A percentile compares a stretch with the other conserved stretches of the same genome.
phyloP scores from a whole-genome alignment of 805 yeast genomes.

The Hermanozyma aechmeae region DNA sequence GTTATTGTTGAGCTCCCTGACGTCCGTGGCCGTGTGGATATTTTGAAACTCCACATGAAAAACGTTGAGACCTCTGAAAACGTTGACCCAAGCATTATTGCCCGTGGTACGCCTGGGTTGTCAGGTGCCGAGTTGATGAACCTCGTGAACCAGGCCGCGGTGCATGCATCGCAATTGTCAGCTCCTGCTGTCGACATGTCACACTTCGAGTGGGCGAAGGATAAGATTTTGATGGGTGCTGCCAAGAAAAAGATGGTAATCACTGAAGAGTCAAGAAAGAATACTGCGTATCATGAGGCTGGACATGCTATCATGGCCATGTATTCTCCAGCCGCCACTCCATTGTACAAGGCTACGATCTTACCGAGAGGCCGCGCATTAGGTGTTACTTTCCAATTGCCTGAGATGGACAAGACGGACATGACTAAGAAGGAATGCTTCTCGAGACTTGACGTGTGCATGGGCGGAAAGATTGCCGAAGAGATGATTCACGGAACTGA shows the following conservation, averaged over 20 bases:
- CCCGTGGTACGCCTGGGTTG: conserved; percentile 96
- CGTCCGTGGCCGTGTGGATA: conserved; percentile 93
- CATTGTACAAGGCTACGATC: conserved; percentile 93
- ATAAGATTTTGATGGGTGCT: conserved; percentile 95
- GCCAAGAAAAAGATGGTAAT: conserved; percentile 96
- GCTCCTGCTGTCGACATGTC: conserved; percentile 85
- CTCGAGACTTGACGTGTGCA: conserved; percentile 90
- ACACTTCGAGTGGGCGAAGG: conserved; percentile 99
- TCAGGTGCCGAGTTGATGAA: conserved; percentile 98
- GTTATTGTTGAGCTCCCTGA: conserved; percentile 95
- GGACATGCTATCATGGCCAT: conserved; percentile 98
- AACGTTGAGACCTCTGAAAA: conserved; percentile 78
- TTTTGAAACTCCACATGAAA: conserved; percentile 82
- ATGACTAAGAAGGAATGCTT: conserved; percentile 82
- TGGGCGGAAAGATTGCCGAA: conserved; percentile 99
- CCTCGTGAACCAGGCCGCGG: conserved; percentile 96
- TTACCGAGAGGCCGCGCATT: conserved; percentile 94
- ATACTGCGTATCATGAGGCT: conserved; percentile 98
- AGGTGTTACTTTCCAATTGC: conserved; percentile 94
- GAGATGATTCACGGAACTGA: conserved; percentile 86
- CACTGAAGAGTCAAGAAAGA: conserved; percentile 87
- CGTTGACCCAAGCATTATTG: conserved; percentile 83
- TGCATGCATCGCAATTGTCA: conserved; percentile 86
- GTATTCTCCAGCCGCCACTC: conserved; percentile 89
- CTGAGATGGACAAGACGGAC: conserved; percentile 97